Evolutionary conservation across 164 flowering plant species (phyloP), one percentile per base, ranked within the genome.

Genomic region (Malania oleifera): DNA sequence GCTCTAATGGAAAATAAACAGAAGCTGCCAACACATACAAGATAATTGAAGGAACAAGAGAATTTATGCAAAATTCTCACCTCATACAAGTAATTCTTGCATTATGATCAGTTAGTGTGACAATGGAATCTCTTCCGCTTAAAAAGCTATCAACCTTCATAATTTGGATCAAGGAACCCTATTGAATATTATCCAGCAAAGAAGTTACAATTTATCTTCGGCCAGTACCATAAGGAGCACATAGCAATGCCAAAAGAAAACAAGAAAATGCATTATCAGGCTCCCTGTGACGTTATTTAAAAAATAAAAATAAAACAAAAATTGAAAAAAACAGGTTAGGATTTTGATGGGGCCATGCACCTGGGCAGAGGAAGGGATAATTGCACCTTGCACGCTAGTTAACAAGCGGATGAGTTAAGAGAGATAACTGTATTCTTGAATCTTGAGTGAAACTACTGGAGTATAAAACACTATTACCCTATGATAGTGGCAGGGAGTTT

Each of bases 11-110:
- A n/a, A n/a, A n/a, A n/a, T n/a, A 47, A 68, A 45, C 27, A 31
- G n/a, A 20, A 34, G 18, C 46, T 35, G 8, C 19, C 37, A 8
- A 13, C 19, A 7, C 28, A 60, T 8, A 54, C 19, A 47, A 52
- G 35, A 59, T 9, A 17, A 52, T 7, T 26, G 23, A 23, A 25
- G 23, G 34, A 18, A 38, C 41, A 38, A 38, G 25, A 48, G 18
- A 44, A 14, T 24, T 7, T 26, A 1, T 9, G 23, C 20, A 38
- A 57, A 48, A 38, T 17, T 35, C 70, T 61, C 40, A 86, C 93
- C 93, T 86, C 86, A 86, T 80, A 62, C 82, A 79, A 37, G 89
- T 82, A 56, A 86, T 75, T 61, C 83, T 77, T 40, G 87, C 87
- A 19, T 74, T 78, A 41, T 84, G 93, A 65, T 69, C 81, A 52